A percentile compares a stretch with the other conserved stretches of the same genome.
Evolutionary conservation across 1,284 basidiomycete species (phyloP).

Genomic region (Malassezia obtusa): DNA sequence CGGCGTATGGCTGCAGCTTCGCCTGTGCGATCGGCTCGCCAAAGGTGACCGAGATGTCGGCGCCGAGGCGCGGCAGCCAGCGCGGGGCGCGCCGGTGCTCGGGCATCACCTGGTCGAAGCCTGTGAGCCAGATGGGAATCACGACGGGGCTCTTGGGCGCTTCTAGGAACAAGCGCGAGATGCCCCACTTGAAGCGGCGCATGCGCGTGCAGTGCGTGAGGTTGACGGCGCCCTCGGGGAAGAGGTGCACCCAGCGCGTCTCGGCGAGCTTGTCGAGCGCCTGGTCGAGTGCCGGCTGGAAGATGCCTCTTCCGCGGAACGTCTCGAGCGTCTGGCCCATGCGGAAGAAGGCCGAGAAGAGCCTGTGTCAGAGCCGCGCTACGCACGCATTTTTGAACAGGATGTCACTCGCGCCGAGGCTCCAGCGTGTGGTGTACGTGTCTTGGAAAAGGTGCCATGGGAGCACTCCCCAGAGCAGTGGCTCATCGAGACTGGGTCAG

Average conservation of each 20-base stretch:
- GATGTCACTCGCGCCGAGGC: conserved; percentile 80
- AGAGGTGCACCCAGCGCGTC: conserved; percentile 88
- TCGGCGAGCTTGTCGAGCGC: conserved; percentile 69
- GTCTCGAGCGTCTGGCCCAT: conserved; percentile 89
- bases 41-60: conserved; percentile 33
- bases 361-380: not conserved
- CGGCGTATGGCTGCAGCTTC: not conserved
- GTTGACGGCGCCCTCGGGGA: conserved; percentile 83
- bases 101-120: conserved; percentile 44
- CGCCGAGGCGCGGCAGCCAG: conserved; percentile 31
- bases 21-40: conserved; percentile 25
- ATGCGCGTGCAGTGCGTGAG: conserved; percentile 56
- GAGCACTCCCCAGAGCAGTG: conserved; percentile 33
- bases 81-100: conserved; percentile 34
- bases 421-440: conserved; percentile 62
- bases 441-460: conserved; percentile 20
- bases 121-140: conserved; percentile 85
- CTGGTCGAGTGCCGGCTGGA: conserved; percentile 72
- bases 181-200: conserved; percentile 88
- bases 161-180: conserved; percentile 56
- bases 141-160: conserved; percentile 56
- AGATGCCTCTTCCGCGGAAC: conserved; percentile 76
- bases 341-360: conserved; percentile 64
- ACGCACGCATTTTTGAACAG: conserved; percentile 74
- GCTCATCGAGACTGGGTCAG: conserved; percentile 30